phyloP scores from a whole-genome alignment of 805 yeast species.

The Metschnikowia corniflorae region DNA sequence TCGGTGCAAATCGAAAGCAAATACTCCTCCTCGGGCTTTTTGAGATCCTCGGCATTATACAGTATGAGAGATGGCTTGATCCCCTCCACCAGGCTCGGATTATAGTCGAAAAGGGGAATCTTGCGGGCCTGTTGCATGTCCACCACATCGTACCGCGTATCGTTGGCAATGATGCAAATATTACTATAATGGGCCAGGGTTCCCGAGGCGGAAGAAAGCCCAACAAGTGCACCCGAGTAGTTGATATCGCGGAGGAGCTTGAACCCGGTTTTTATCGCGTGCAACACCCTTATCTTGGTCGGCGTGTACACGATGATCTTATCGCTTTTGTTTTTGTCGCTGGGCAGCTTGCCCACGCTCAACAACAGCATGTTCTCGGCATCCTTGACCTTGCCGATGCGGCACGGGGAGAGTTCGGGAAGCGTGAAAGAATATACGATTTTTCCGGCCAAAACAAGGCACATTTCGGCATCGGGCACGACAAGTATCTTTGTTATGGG shows the following conservation, averaged over 20 bases:
- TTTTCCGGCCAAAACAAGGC: slow-evolving; percentile 26
- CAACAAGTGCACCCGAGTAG: slow-evolving; percentile 27
- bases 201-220: slow-evolving; percentile 26
- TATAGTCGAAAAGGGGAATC: slow-evolving; percentile 35
- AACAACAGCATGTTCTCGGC: slow-evolving; percentile 31
- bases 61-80: slow-evolving; percentile 14
- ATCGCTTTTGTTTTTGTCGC: slow-evolving; percentile 16
- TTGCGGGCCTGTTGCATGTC: slow-evolving; percentile 32
- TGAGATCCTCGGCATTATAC: slow-evolving; percentile 14
- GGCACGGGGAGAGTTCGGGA: slow-evolving; percentile 39
- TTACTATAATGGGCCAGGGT: slow-evolving; percentile 28
- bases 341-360: slow-evolving; percentile 11
- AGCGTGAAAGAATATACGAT: slow-evolving; percentile 26
- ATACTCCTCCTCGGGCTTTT: slow-evolving; percentile 24
- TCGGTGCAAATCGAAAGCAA: slow-evolving; percentile 35
- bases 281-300: slow-evolving; percentile 30
- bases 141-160: slow-evolving; percentile 32
- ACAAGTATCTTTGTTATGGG: slow-evolving; percentile 25
- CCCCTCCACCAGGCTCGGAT: slow-evolving; percentile 5
- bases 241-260: slow-evolving; percentile 33
- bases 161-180: slow-evolving; percentile 32
- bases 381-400: slow-evolving; percentile 35
- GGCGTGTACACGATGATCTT: slow-evolving; percentile 31
- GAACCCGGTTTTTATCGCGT: slow-evolving; percentile 24
- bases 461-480: slow-evolving; percentile 24